Conservation (phyloP, 371 early-diverging fungal genomes). For the Apophysomyces trapeziformis region DNA sequence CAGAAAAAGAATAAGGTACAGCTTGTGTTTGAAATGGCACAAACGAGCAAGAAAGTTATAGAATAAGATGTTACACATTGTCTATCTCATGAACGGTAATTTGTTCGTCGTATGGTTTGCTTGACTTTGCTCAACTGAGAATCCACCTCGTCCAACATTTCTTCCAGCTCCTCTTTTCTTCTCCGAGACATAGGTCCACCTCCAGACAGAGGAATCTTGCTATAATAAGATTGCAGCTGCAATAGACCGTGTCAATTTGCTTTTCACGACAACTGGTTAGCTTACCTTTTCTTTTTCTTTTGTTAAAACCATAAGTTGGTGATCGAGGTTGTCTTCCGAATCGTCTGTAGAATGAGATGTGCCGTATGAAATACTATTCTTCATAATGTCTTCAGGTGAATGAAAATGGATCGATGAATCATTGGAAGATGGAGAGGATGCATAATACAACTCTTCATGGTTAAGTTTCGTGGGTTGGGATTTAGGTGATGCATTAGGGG, state of each 20-base stretch:
- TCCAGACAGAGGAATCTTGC: conserved; percentile 61
- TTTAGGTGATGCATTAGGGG: conserved; percentile 3
- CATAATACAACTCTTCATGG: not conserved
- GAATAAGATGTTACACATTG: not conserved
- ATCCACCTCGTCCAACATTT: conserved; percentile 52
- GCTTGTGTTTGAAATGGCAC: too few relatives aligned
- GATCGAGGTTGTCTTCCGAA: conserved; percentile 13
- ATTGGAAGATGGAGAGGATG: conserved; percentile 5
- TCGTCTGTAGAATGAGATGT: conserved; percentile 1
- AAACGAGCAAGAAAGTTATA: too few relatives aligned
- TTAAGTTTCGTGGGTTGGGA: not conserved
- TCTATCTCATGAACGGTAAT: not conserved
- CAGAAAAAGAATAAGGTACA: too few relatives aligned
- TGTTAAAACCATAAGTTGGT: conserved; percentile 10
- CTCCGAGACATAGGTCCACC: conserved; percentile 56
- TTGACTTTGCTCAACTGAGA: conserved; percentile 39
- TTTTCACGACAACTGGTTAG: not conserved
- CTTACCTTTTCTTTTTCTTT: conserved; percentile 18
- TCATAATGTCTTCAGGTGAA: not conserved
- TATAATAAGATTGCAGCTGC: conserved; percentile 55
- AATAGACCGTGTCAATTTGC: not conserved
- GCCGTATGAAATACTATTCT: conserved; percentile 11
- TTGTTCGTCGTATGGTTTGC: conserved; percentile 15
- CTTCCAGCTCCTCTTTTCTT: conserved; percentile 60
- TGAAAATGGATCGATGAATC: conserved; percentile 1